Evolutionary conservation across 306 rosid genomes (phyloP).

Genomic region (Cucurbita pepo): DNA sequence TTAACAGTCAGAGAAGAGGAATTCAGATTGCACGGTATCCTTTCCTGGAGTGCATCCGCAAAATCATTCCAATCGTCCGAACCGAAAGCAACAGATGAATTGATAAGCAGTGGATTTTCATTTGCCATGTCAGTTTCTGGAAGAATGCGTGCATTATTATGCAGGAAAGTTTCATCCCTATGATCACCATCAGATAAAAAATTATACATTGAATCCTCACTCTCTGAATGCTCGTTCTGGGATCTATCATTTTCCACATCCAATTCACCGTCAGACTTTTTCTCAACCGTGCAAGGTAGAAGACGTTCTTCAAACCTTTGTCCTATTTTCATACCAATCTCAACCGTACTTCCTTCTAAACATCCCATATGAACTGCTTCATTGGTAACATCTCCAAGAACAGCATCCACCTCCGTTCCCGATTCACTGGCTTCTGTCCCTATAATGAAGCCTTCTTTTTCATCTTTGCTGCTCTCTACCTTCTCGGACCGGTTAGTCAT

Average conservation of each 20-base stretch:
- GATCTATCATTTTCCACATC: conserved; percentile 25
- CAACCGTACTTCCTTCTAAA: conserved; percentile 10
- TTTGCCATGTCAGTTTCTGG: conserved; percentile 16
- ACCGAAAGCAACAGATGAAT: conserved; percentile 79
- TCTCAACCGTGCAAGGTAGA: conserved; percentile 6
- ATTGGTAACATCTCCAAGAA: background rate
- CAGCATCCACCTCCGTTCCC: background rate
- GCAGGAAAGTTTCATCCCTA: conserved; percentile 11
- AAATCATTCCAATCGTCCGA: conserved; percentile 69
- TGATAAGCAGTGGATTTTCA: conserved; percentile 57
- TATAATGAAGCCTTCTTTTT: conserved; percentile 2
- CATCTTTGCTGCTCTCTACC: conserved; percentile 5
- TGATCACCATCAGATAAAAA: conserved; percentile 31
- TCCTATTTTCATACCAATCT: conserved; percentile 5
- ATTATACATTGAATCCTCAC: conserved; percentile 53
- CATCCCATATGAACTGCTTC: background rate
- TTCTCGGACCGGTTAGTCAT: conserved; percentile 6
- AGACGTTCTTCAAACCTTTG: conserved; percentile 7
- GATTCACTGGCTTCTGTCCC: background rate
- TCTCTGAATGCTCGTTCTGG: conserved; percentile 41
- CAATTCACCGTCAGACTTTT: conserved; percentile 2
- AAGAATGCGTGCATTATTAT: conserved; percentile 3
- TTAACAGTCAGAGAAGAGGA: conserved; percentile 5
- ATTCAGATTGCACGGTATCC: conserved; percentile 8
- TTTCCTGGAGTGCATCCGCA: conserved; percentile 15